phyloP scores from a whole-genome alignment of 257 asterid genomes.

The Ajuga chamaepitys region DNA sequence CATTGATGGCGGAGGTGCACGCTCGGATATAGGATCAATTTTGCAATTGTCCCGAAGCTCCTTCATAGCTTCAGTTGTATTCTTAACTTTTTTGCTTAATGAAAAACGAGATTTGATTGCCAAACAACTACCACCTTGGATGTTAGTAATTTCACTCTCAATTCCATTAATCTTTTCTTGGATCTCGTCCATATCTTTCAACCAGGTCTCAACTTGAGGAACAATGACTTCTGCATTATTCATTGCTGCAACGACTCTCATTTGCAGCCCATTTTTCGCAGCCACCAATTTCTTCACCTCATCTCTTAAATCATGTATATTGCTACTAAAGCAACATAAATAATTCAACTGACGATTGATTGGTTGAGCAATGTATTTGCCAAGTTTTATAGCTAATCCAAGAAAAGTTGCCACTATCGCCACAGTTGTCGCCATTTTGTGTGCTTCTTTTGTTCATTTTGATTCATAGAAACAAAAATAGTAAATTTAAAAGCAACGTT shows the following conservation, averaged over 20 bases:
- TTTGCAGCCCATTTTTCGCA: not conserved
- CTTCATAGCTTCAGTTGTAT: not conserved
- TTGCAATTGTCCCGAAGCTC: not conserved
- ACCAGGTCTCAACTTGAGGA: conserved; percentile 3
- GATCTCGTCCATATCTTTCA: not conserved
- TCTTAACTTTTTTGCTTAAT: not conserved
- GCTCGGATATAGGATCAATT: not conserved
- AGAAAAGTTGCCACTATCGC: not conserved
- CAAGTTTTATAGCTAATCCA: not conserved
- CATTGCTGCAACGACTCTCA: not conserved
- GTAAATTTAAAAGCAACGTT: too few relatives aligned
- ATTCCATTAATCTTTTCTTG: not conserved
- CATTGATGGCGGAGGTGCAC: not conserved
- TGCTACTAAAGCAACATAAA: conserved; percentile 8
- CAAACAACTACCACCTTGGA: not conserved
- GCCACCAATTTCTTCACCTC: not conserved
- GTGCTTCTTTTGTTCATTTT: not conserved
- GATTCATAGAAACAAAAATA: not conserved
- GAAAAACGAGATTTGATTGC: not conserved
- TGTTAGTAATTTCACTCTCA: not conserved
- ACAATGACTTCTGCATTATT: not conserved
- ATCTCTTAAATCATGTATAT: not conserved
- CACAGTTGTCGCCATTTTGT: not conserved
- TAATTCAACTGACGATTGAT: not conserved
- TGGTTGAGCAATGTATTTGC: not conserved